Base-by-base conservation (phyloP, 108 stramenopile species). In the Licmophora abbreviata region DNA sequence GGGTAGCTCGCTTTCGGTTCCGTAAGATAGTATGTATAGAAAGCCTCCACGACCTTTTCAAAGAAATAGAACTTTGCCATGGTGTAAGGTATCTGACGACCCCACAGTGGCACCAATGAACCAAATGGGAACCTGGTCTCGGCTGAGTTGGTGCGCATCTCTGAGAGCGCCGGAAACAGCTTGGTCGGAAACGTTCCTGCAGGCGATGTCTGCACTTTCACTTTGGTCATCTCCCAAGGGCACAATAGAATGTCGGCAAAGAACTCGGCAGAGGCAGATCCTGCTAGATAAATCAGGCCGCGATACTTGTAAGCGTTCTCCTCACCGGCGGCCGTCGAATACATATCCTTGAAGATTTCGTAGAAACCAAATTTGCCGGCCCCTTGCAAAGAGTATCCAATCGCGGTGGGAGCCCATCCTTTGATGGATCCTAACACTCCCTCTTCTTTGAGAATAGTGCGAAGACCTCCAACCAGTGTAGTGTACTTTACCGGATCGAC, bases 401-500 rank as follows among this genome's bases (percentile, higher is more conserved):
- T 38, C 51, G 82, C 76, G 4, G 89, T 91, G 18, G 89, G 84
- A 17, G 62, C 77, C 89, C 89, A 91, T 10, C 89, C 89, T 54
- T 59, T 55, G 54, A 91, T 84, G 54, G 86, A 84, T 20, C 72
- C 68, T 2, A 22, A 33, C 1, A 63, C 27, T 27, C 89, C 84
- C 40, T 62, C 63, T 40, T 79, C 73, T 10, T 73, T 44, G 20
- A 75, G 29, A 2, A 86, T 56, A 34, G 77, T 76, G 28, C 66
- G 58, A 41, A 91, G 84, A 1, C 76, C 67, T 1, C 50, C 41
- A 1, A 82, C 27, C 8, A 77, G 61, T 10, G 69, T 69, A 9
- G 64, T 66, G 51, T 91, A 91, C n/a, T 67, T 69, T 14, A 70
- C 73, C 3, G 84, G 84, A 29, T 88, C 77, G 12, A 79, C 73